These are phyloP conservation scores for Linderina pennispora DNA, from an alignment of 192 early-diverging fungal genomes.

Conservation along the genomic window DNA sequence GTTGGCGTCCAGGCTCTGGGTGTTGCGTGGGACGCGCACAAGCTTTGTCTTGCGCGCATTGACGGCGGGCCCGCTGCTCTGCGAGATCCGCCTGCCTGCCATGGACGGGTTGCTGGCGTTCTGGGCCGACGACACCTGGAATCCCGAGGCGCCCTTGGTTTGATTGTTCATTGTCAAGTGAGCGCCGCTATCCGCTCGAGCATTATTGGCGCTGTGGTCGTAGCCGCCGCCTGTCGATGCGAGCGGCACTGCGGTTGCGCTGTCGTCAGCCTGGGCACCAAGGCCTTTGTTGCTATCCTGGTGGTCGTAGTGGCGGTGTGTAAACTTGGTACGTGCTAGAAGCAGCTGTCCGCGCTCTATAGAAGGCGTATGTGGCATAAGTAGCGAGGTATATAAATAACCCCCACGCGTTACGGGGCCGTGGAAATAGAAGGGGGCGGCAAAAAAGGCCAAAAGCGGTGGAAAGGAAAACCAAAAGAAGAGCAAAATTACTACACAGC, in stretches of 20 bases:
- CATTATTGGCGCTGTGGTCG: too few species aligned
- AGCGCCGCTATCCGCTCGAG: too few species aligned
- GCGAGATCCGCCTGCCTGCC: neutral
- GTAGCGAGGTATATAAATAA: too few species aligned
- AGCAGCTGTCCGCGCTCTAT: slow-evolving; percentile 47
- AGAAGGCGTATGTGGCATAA: too few species aligned
- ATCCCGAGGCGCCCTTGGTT: slow-evolving; percentile 33
- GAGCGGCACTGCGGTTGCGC: slow-evolving; percentile 33
- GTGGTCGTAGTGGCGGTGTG: slow-evolving; percentile 32
- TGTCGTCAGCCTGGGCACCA: slow-evolving; percentile 37
- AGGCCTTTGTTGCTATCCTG: slow-evolving; percentile 30
- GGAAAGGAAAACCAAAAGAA: too few species aligned
- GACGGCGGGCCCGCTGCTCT: slow-evolving; percentile 5
- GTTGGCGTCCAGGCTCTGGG: slow-evolving; percentile 46
- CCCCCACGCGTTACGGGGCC: too few species aligned
- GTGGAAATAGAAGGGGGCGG: too few species aligned
- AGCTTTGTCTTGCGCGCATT: slow-evolving; percentile 38
- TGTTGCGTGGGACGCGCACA: slow-evolving; percentile 41
- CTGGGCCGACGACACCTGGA: slow-evolving; percentile 24
- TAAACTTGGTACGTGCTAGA: slow-evolving; percentile 40
- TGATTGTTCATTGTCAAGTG: neutral
- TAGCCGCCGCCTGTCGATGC: slow-evolving; percentile 7
- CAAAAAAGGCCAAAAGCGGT: too few species aligned
- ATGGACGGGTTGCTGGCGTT: neutral
- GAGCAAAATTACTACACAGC: too few species aligned